A percentile compares a stretch with the other conserved stretches of the same genome.
Conservation (phyloP, 1,284 basidiomycete genomes). For the Heterobasidion irregulare region DNA sequence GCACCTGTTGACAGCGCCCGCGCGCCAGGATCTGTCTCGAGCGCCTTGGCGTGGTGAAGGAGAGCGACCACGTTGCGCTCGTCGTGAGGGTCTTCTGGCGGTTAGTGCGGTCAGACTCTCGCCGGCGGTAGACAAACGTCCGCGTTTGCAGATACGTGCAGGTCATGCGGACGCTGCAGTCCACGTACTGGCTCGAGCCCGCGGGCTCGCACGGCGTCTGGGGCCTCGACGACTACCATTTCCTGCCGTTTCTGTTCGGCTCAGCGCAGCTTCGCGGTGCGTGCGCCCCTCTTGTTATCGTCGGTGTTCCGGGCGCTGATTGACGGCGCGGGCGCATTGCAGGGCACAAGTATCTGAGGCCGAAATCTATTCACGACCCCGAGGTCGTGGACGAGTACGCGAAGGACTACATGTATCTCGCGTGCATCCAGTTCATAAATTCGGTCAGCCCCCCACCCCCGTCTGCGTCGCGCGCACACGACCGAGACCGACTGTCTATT, state of each 20-base stretch:
- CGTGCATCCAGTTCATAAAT: slow-evolving; percentile 96
- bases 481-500: neutral
- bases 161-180: slow-evolving; percentile 88
- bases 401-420: slow-evolving; percentile 94
- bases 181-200: slow-evolving; percentile 96
- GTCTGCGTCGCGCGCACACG: neutral
- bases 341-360: slow-evolving; percentile 87
- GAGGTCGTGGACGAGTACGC: slow-evolving; percentile 94
- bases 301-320: no score
- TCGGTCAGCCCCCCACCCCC: slow-evolving; percentile 43
- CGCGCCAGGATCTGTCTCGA: slow-evolving; percentile 69
- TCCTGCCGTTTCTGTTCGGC: slow-evolving; percentile 91
- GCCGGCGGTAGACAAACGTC: no score
- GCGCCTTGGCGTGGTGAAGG: slow-evolving; percentile 59
- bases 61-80: slow-evolving; percentile 68
- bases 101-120: slow-evolving; percentile 26
- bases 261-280: slow-evolving; percentile 73
- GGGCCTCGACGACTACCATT: slow-evolving; percentile 98
- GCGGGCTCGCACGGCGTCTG: slow-evolving; percentile 98
- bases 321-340: neutral
- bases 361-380: slow-evolving; percentile 87
- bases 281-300: slow-evolving; percentile 8
- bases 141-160: slow-evolving; percentile 61
- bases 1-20: neutral
- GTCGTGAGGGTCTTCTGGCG: slow-evolving; percentile 90